Conservation (phyloP, 1,284 basidiomycete species). For the Ceratobasidium sp. region DNA sequence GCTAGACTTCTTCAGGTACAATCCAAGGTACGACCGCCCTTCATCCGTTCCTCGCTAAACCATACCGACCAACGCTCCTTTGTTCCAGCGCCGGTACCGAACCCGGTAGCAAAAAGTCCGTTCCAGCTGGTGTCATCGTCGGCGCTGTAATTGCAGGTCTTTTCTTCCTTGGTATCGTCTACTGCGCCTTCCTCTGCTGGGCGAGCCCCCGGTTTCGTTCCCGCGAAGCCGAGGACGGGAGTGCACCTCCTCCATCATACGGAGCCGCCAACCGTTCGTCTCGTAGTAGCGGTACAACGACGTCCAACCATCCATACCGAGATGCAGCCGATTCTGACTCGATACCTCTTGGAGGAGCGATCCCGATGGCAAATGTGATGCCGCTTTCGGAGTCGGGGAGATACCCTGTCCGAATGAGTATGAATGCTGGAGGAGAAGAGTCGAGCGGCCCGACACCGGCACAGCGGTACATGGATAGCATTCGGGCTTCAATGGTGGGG, state of each 20-base stretch:
- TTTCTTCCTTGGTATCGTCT: constrained; percentile 24
- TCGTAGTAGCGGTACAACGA: not conserved
- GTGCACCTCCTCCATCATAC: constrained; percentile 1
- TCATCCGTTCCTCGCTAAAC: not conserved
- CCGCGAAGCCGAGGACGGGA: not conserved
- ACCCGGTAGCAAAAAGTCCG: not conserved
- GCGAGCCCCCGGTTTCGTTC: not conserved
- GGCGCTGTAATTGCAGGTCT: constrained; percentile 21
- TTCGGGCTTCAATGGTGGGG: not conserved
- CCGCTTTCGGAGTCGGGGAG: not conserved
- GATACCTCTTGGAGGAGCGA: not conserved
- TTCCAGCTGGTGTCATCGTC: constrained; percentile 11
- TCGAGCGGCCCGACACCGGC: constrained; percentile 10
- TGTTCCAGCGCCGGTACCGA: constrained; percentile 3
- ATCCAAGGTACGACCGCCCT: not conserved
- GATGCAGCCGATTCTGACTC: not conserved
- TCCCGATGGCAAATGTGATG: not conserved
- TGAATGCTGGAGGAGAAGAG: not conserved
- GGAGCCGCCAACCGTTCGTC: not conserved
- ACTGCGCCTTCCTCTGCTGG: constrained; percentile 1
- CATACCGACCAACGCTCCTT: not conserved
- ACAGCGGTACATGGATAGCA: constrained; percentile 28
- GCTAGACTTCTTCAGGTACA: constrained; percentile 36
- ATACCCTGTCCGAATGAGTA: not conserved
- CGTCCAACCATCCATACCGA: not conserved